Evolutionary conservation across 2,329 filamentous ascomycete genomes (phyloP), one percentile per base, ranked within the genome.

Genomic region (Trichoderma harzianum): DNA sequence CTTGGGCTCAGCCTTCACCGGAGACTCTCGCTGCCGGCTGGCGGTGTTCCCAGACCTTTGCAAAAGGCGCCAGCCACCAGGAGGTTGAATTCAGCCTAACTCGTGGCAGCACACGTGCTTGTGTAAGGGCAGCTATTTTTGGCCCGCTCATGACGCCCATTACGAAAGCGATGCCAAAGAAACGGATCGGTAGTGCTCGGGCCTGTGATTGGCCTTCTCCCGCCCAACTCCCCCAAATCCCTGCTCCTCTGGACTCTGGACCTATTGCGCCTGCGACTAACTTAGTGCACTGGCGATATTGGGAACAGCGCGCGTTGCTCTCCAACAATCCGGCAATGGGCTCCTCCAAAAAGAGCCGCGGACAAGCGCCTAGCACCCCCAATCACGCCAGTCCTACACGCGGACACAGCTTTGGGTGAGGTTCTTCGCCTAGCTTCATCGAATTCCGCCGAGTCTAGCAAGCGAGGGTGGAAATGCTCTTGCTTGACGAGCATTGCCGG

Each of bases 1-100:
- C 30, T 57, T 70, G 32, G 69, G 61, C 69, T 71, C 70, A 68
- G 63, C 70, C 63, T 57, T 72, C 57, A 68, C 64, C 64, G 70
- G 70, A 68, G 21, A 24, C 58, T 63, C 57, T 62, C 39, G 57
- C 24, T 68, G 63, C 70, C 70, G 70, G 70, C 58, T 63, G 70
- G 70, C 70, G 26, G 70, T 72, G 70, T 68, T 68, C 32, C 30
- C 66, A 67, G 64, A 36, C 47, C 24, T 57, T 28, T 57, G 28
- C 16, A 60, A 60, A 28, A 3, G 39, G 39, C 62, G 62, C 39
- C 43, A 39, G 65, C 66, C 66, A 69, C 66, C 60, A 69, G n/a
- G 32, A 64, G 39, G 60, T 58, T 43, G 62, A 58, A 71, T 71
- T 71, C 69, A 71, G 69, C 69, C 69, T 65, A 71, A 65, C 62